Evolutionary conservation across 2,329 filamentous ascomycete genomes (phyloP).

Genomic region (Penicillium freii): DNA sequence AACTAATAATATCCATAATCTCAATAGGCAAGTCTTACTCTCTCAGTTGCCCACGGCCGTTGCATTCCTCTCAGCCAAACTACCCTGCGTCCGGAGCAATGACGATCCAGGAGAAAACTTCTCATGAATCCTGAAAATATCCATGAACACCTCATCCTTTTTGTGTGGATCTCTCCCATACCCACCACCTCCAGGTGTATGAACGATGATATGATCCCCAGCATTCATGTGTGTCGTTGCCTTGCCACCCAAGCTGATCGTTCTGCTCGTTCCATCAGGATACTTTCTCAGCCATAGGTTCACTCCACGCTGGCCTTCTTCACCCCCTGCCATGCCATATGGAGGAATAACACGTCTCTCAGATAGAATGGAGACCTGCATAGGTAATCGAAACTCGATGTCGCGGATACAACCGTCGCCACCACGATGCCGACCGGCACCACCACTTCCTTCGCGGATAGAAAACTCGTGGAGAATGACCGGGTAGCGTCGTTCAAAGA

Average conservation of each 20-base stretch:
- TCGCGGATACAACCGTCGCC: conserved; percentile 74
- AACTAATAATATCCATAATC: not conserved
- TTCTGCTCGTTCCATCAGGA: not conserved
- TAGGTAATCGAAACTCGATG: conserved; percentile 73
- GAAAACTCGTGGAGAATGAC: conserved; percentile 69
- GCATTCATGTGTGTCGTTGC: not conserved
- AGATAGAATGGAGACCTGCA: conserved; percentile 71
- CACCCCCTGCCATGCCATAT: conserved; percentile 76
- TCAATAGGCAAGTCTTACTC: not conserved
- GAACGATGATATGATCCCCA: not conserved
- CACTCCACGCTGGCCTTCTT: conserved; percentile 53
- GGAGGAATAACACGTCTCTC: conserved; percentile 70
- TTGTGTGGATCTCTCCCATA: not conserved
- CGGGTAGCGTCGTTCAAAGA: conserved; percentile 73
- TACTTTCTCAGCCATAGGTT: not conserved
- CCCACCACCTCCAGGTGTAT: not conserved
- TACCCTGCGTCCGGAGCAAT: not conserved
- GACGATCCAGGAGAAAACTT: not conserved
- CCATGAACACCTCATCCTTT: not conserved
- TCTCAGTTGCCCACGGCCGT: not conserved
- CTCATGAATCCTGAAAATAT: not conserved
- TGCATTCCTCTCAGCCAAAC: no score
- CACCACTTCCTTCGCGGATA: conserved; percentile 61
- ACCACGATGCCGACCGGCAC: conserved; percentile 62
- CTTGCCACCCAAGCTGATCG: not conserved